Base-by-base conservation (phyloP, 2,329 filamentous ascomycete species). In the Myriosclerotinia duriaeana region DNA sequence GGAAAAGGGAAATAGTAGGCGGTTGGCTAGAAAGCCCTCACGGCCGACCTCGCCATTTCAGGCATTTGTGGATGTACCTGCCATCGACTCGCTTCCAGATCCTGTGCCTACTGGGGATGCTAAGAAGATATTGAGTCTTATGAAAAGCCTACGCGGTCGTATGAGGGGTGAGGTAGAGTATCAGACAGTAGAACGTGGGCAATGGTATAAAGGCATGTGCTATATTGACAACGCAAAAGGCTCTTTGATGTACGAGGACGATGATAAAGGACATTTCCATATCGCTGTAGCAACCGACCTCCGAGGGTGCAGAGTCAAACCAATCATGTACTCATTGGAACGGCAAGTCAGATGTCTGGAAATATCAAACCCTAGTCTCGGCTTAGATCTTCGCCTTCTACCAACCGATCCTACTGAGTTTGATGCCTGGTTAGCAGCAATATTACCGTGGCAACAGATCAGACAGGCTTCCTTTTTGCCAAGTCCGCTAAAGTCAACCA, bases 81-180 rank as follows among this genome's bases (percentile, higher is more conserved):
- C 83, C 5, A 81, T 88, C 67, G 86, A 89, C 75, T 87, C 85
- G 6, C 76, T 89, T 2, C 82, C 84, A 2, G 77, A 84, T 34
- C 86, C 87, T 3, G 80, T 89, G 59, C 83, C 84, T 46, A 88
- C 87, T 5, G 83, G 85, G 26, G 89, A 93, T 77, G 87, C 89
- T 50, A 89, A 89, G 72, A 90, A 87, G 74, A 84, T 94, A 36
- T 79, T 93, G 64, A 82, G 87, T 72, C 79, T 95, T 68, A 94
- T 95, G 90, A 91, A 88, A 76, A 88, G 84, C 34, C 80, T 92
- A 8, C 90, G 89, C 73, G 91, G 92, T 38, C 85, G 88, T 71
- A 95, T 94, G 91, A 88, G 87, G 72, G 91, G 91, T 66, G 87
- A 89, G 71, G 82, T 93, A 40, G 88, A 91, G 70, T 94, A 91